Conservation (phyloP, 352 stramenopile genomes). For the Phytophthora hibernalis region DNA sequence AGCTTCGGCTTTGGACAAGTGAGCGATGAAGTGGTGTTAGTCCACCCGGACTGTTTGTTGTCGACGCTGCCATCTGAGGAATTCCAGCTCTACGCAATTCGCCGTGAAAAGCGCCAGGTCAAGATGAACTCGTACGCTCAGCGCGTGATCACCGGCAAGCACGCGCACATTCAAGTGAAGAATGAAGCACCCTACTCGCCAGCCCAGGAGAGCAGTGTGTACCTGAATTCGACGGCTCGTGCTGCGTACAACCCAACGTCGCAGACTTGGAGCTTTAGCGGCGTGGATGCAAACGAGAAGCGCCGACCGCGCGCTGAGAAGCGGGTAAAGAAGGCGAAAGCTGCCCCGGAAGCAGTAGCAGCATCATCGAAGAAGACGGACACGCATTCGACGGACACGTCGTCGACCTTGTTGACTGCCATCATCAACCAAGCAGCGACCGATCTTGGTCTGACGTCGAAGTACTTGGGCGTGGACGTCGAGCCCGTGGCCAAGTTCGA, state of each 20-base stretch:
- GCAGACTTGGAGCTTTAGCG: slow-evolving; percentile 80
- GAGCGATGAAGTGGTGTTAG: slow-evolving; percentile 72
- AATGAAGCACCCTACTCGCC: slow-evolving; percentile 80
- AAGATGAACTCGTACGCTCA: slow-evolving; percentile 84
- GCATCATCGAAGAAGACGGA: slow-evolving; percentile 27
- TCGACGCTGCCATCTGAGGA: slow-evolving; percentile 55
- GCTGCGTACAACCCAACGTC: slow-evolving; percentile 72
- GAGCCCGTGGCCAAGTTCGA: slow-evolving; percentile 87
- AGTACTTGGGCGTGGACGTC: slow-evolving; percentile 78
- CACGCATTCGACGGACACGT: slow-evolving; percentile 31
- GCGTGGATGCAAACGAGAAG: slow-evolving; percentile 37
- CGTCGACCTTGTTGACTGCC: slow-evolving; percentile 61
- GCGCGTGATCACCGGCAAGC: slow-evolving; percentile 76
- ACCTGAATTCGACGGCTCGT: slow-evolving; percentile 83
- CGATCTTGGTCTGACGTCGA: slow-evolving; percentile 59
- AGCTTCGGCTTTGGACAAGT: slow-evolving; percentile 88
- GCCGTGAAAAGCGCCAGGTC: slow-evolving; percentile 64
- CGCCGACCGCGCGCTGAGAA: slow-evolving; percentile 46
- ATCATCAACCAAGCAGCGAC: slow-evolving; percentile 59
- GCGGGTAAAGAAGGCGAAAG: slow-evolving; percentile 55
- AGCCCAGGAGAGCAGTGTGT: slow-evolving; percentile 85
- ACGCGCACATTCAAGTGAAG: slow-evolving; percentile 84
- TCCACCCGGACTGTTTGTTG: slow-evolving; percentile 81
- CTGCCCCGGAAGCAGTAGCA: slow-evolving; percentile 27
- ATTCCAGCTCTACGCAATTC: slow-evolving; percentile 66